phyloP scores from a whole-genome alignment of 768 basidiomycete species.

The Lepiota venenata region DNA sequence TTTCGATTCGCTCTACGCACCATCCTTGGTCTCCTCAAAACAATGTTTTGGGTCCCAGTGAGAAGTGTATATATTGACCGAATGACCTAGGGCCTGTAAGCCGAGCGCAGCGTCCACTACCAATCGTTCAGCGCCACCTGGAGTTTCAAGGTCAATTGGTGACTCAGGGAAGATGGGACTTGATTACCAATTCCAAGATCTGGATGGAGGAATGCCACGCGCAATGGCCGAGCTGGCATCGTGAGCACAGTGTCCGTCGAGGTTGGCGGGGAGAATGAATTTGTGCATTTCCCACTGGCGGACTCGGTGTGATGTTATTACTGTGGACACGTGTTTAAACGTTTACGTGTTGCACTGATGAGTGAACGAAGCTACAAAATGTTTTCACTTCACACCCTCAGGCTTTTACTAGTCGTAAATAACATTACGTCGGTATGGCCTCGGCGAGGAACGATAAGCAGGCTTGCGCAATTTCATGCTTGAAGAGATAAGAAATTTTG shows the following conservation, averaged over 20 bases:
- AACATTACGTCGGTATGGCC: no score
- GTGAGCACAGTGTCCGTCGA: background rate
- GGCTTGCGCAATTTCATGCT: no score
- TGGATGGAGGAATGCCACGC: slow-evolving; percentile 87
- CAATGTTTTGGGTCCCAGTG: slow-evolving; percentile 85
- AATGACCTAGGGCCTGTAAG: slow-evolving; percentile 79
- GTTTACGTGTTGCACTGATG: background rate
- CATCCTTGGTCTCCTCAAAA: slow-evolving; percentile 92
- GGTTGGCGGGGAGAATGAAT: background rate
- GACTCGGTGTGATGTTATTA: slow-evolving; percentile 1
- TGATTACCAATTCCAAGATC: slow-evolving; percentile 87
- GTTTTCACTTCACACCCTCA: no score
- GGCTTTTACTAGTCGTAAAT: no score
- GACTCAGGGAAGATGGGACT: slow-evolving; percentile 9
- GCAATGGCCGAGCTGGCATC: slow-evolving; percentile 18
- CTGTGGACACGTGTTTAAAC: slow-evolving; percentile 6
- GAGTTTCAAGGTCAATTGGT: slow-evolving; percentile 10
- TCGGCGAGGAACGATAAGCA: no score
- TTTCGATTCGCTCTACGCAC: slow-evolving; percentile 37
- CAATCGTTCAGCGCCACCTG: slow-evolving; percentile 93
- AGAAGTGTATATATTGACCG: slow-evolving; percentile 89
- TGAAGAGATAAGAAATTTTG: no score
- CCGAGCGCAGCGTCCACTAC: slow-evolving; percentile 95
- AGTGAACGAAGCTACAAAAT: no score
- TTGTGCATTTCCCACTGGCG: background rate